Percentiles rank a stretch among this genome's conserved stretches.
phyloP scores from a whole-genome alignment of 2,329 filamentous ascomycete genomes.

The Zymoseptoria tritici region DNA sequence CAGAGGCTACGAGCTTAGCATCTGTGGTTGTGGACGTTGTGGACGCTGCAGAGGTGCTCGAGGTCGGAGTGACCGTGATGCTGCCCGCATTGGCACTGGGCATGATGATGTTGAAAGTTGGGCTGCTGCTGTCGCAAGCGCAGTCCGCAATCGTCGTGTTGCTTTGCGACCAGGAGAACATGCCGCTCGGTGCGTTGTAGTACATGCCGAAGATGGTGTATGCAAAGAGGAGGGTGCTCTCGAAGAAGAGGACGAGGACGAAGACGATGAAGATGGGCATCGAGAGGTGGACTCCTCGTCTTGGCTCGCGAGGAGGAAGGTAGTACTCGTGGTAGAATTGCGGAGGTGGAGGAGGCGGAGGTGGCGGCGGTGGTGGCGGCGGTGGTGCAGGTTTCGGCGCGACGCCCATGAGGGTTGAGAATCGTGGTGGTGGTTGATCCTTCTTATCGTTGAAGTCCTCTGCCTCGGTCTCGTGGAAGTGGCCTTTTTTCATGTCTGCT shows the following conservation, averaged over 20 bases:
- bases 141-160: slow-evolving; percentile 9
- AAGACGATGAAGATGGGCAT: slow-evolving; percentile 29
- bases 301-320: slow-evolving; percentile 16
- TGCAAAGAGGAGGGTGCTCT: slow-evolving; percentile 30
- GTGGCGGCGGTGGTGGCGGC: slow-evolving; percentile 8
- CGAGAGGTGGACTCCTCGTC: slow-evolving; percentile 27
- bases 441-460: slow-evolving; percentile 22
- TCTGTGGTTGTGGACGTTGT: slow-evolving; percentile 4
- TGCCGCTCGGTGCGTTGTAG: slow-evolving; percentile 25
- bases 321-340: slow-evolving; percentile 22
- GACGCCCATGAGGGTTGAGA: slow-evolving; percentile 26
- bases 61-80: background rate
- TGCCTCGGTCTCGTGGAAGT: slow-evolving; percentile 10
- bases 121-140: slow-evolving; percentile 12
- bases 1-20: slow-evolving; percentile 12
- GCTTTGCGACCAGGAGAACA: slow-evolving; percentile 20
- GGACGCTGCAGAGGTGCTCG: slow-evolving; percentile 3
- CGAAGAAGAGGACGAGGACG: slow-evolving; percentile 27
- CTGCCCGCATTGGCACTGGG: slow-evolving; percentile 10
- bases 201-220: slow-evolving; percentile 34
- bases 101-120: slow-evolving; percentile 27
- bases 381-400: slow-evolving; percentile 2
- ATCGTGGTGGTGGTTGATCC: slow-evolving; percentile 24
- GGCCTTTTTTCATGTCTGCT: slow-evolving; percentile 9
- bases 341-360: slow-evolving; percentile 9